These are phyloP conservation scores for Iris pallida DNA, from an alignment of 116 monocot species.

Conservation along the genomic window DNA sequence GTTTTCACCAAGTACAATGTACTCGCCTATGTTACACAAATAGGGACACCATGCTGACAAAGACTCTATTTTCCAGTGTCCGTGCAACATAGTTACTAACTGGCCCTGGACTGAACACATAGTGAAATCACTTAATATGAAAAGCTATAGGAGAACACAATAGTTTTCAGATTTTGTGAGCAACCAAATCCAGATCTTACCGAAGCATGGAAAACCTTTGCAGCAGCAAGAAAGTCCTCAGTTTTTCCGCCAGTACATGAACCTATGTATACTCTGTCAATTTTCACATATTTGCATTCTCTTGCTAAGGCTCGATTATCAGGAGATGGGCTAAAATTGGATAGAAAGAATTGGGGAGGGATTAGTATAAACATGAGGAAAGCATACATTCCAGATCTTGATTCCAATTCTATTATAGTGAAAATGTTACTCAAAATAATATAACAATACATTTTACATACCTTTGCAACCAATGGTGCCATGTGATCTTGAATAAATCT, in stretches of 20 bases:
- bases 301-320: conserved; percentile 98
- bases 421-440: neutral
- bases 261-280: conserved; percentile 95
- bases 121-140: too few relatives aligned
- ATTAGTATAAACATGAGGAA: neutral
- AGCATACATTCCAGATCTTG: too few relatives aligned
- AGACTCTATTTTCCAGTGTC: too few relatives aligned
- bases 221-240: conserved; percentile 88
- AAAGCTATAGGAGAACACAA: too few relatives aligned
- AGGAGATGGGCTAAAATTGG: conserved; percentile 89
- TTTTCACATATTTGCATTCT: conserved; percentile 97
- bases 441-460: conserved; percentile 9
- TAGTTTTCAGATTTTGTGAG: too few relatives aligned
- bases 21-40: too few relatives aligned
- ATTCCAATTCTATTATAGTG: neutral
- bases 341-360: neutral
- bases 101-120: too few relatives aligned
- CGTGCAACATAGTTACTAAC: too few relatives aligned
- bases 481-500: conserved; percentile 86
- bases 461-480: conserved; percentile 98
- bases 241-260: conserved; percentile 99
- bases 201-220: conserved; percentile 82
- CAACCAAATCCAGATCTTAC: conserved; percentile 31
- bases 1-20: too few relatives aligned
- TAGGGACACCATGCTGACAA: too few relatives aligned